Conservation (phyloP, 2,329 filamentous ascomycete species). For the Didymella keratinophila region DNA sequence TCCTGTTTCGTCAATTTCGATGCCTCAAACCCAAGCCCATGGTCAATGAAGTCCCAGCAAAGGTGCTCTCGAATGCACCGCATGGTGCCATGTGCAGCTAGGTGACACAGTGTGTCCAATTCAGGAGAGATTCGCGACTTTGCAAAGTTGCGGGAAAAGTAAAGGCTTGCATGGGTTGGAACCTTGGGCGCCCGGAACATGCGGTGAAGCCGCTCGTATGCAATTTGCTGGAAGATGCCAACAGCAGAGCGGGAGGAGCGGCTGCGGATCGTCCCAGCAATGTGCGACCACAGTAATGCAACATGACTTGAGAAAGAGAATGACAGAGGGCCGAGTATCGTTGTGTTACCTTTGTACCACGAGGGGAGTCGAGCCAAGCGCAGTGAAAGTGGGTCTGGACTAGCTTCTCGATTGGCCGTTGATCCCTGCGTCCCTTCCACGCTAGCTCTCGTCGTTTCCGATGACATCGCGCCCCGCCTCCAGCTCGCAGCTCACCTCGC, state of each 20-base stretch:
- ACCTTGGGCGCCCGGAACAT: not conserved
- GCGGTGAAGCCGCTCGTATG: constrained; percentile 12
- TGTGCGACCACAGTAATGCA: not conserved
- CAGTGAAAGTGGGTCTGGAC: constrained; percentile 4
- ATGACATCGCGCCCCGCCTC: constrained; percentile 21
- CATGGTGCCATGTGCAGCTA: constrained; percentile 4
- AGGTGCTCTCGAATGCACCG: constrained; percentile 1
- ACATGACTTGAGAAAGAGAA: constrained; percentile 6
- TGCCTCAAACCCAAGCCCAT: constrained; percentile 16
- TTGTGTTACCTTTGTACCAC: not conserved
- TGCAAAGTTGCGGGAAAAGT: not conserved
- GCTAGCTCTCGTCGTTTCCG: constrained; percentile 6
- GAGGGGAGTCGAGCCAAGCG: not conserved
- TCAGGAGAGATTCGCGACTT: not conserved
- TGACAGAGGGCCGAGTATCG: not conserved
- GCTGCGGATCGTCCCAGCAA: constrained; percentile 10
- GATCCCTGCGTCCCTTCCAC: not conserved
- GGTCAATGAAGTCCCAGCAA: constrained; percentile 5
- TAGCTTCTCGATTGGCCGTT: constrained; percentile 5
- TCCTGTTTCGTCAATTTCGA: constrained; percentile 7
- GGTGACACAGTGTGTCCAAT: not conserved
- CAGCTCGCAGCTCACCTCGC: constrained; percentile 11
- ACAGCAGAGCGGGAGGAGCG: constrained; percentile 9
- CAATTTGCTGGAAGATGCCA: not conserved
- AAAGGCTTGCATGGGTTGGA: not conserved